Base-by-base conservation (phyloP, 495 filamentous ascomycete genomes). In the Cercophora sp. region DNA sequence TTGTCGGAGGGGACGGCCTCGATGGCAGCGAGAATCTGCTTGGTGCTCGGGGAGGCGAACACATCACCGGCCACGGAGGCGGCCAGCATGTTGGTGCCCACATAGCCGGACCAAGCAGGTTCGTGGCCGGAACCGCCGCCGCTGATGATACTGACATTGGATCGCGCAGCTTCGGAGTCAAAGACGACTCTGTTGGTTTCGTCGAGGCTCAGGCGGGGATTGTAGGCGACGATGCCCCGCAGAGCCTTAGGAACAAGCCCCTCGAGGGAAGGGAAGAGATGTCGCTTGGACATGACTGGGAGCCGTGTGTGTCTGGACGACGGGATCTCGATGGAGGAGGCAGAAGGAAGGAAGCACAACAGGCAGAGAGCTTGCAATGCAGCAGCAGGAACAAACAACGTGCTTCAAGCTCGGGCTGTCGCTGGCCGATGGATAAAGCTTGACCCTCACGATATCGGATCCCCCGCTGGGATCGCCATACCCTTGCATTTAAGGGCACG, bases 71-170 rank as follows among this genome's bases (percentile, higher is more conserved):
- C 74, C 18, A 79, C 80, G 1, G 80, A 74, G 16, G 82, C 82
- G 6, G 79, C 74, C 3, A 85, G 70, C 68, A 85, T 67, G 67
- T 81, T 81, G 52, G 70, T 70, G 6, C 81, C 82, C 5, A 85
- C 81, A 59, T 83, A 85, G 10, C 81, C 82, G 3, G 79, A 76
- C 80, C 80, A 83, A 37, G 79, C 79, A 20, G 82, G 82, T 56
- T 85, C 82, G 60, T 85, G 82, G 26, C 82, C 82, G 26, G 72
- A 77, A 26, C 81, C 81, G 26, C 81, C 81, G 4, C 81, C 81
- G 27, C 77, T 81, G 54, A 85, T 77, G 59, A 85, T 70, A 26
- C 77, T 73, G 32, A 85, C 81, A 40, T 74, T 73, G 9, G 71
- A 73, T 25, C 65, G 68, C 15, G 73, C 61, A 41, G 80, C 71